Evolutionary conservation across 2,329 filamentous ascomycete genomes (phyloP), one percentile per base, ranked within the genome.

Genomic region (Diaporthe citriasiana): DNA sequence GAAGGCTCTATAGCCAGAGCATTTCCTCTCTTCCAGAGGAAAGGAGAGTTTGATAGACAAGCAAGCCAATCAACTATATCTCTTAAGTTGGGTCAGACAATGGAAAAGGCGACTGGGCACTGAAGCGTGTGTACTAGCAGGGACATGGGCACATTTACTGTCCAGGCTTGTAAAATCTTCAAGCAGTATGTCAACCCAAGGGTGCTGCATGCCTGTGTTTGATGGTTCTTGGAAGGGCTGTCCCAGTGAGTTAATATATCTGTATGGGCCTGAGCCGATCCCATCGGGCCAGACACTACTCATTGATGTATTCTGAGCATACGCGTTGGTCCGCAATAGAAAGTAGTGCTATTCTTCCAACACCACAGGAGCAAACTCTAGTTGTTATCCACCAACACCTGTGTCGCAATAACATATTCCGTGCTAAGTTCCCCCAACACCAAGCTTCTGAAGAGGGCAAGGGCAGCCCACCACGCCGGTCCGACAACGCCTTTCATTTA

Each of bases 401-500:
- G 22, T n/a, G 7, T n/a, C 45, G 22, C 38, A 51, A 51, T 15
- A 51, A 15, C 22, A 66, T 27, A 13, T 38, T 25, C 33, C 22
- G 30, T n/a, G 15, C 13, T 66, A 51, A 51, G 30, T 13, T 13
- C 22, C 63, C 17, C 40, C 8, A 51, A 27, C 30, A 33, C 22
- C 3, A 40, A 66, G 15, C 38, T 17, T 25, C 30, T 15, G 8
- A 66, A 38, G 15, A 53, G 45, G 22, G 15, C 7, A n/a, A n/a
- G n/a, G 33, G n/a, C 33, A 7, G 22, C 5, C 45, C 45, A 22
- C 12, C 13, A 53, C 69, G 38, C 56, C 56, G 15, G 40, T 63
- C 45, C 45, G 45, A 71, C 69, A 25, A 63, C 56, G 69, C 56
- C 69, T 10, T 38, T 40, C 10, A 7, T 51, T 17, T 9, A 33